Base-by-base conservation (phyloP, 140 eudicot genomes). In the Senecio squalidus region DNA sequence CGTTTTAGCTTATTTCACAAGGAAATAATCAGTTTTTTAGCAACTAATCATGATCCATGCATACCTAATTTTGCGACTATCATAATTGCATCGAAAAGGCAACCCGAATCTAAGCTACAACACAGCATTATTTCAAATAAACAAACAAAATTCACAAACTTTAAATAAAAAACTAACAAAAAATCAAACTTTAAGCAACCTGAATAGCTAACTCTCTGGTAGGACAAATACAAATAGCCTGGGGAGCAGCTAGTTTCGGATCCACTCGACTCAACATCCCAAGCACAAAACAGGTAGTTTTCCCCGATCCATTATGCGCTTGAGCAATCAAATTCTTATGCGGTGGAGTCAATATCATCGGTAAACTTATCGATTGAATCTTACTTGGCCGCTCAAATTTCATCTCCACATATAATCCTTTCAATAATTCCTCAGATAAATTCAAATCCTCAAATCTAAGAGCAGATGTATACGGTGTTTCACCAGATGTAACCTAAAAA, bases 261-360 rank as follows among this genome's bases (percentile, higher is more conserved):
- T 91, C 96, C 3, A 91, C 86, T 10, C 96, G 96, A 73, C 96
- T 83, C 77, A 91, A 61, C 97, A 90, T 90, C 5, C 97, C 97
- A 13, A 90, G 90, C 18, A 82, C 94, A 10, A 91, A 91, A 51
- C 98, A 91, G 6, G 96, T 91, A 1, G 98, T 91, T 81, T 91
- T 91, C 14, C 98, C 96, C 11, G 98, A 91, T 6, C 98, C 98
- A 55, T 91, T 86, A 62, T 83, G 96, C 0, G 98, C 94, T 56
- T 91, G 98, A n/a, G 98, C 98, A 4, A 91, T 83, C 41, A 91
- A 63, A 65, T 91, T 83, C 80, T 73, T 80, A 46, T 72, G 26
- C 0, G 97, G 98, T 6, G 96, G 98, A 64, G 88, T 86, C 54
- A 91, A 31, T 14, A 91, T 91, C 98, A 91, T 86, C 7, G 98